phyloP scores from a whole-genome alignment of 1,284 basidiomycete species.

The Moniliella sp. region DNA sequence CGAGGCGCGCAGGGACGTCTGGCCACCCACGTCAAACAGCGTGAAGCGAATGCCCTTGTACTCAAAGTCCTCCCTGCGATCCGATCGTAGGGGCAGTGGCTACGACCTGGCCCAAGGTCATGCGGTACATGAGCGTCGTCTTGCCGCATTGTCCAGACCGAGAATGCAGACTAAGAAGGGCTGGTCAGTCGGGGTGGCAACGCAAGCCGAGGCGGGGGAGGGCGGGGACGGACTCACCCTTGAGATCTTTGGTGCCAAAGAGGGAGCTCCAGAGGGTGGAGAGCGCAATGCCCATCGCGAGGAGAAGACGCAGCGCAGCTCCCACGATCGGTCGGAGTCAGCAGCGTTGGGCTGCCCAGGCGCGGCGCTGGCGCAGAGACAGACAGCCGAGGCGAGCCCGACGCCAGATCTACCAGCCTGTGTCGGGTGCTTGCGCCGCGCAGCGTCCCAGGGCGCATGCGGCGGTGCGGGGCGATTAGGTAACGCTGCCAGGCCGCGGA shows the following conservation, averaged over 20 bases:
- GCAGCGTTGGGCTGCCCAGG: too few species aligned
- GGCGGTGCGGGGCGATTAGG: too few species aligned
- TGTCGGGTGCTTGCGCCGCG: too few species aligned
- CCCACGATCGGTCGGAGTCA: too few species aligned
- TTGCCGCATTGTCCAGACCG: slow-evolving; percentile 26
- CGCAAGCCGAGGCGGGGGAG: background rate
- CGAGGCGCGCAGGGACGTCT: slow-evolving; percentile 35
- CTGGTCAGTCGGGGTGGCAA: background rate
- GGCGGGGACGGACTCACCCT: background rate
- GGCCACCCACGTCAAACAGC: slow-evolving; percentile 38
- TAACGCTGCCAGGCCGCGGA: too few species aligned
- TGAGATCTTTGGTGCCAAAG: background rate
- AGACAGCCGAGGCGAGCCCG: too few species aligned
- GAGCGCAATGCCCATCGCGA: background rate
- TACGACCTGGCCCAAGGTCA: slow-evolving; percentile 39
- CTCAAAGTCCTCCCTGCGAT: slow-evolving; percentile 31
- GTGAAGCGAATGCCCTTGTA: slow-evolving; percentile 37
- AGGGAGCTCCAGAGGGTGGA: background rate
- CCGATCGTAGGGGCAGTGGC: slow-evolving; percentile 39
- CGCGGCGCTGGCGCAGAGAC: too few species aligned
- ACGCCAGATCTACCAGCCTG: too few species aligned
- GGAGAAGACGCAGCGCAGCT: too few species aligned
- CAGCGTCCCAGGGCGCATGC: too few species aligned
- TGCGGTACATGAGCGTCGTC: slow-evolving; percentile 39
- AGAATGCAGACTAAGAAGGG: slow-evolving; percentile 17